Base-by-base conservation (phyloP, 2,329 filamentous ascomycete genomes). In the Fusarium verrucosum region DNA sequence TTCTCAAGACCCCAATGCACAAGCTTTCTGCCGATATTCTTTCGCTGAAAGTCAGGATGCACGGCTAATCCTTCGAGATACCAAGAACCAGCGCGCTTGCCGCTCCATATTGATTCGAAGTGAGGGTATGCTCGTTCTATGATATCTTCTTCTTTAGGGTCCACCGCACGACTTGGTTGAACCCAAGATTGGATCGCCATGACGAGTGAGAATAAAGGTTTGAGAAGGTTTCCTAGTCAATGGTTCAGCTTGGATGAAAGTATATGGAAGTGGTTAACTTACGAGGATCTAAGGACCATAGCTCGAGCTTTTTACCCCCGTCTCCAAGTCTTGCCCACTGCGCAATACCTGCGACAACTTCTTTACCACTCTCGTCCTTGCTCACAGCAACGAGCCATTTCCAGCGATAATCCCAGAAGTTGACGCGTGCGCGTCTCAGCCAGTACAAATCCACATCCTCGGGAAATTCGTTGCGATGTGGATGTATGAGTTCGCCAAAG, bases 1-100 rank as follows among this genome's bases (percentile, higher is more conserved):
- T 71, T 62, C 1, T 77, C 68, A 1, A 82, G 61, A 0, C 81
- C 80, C 78, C 78, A 81, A 20, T 69, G 50, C 11, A 80, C 78
- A 9, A 83, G 72, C 36, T 66, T 65, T 10, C 70, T 71, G 4
- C 79, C 80, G n/a, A 77, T 56, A 5, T 75, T 76, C 30, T 65
- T 65, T 7, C 76, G 72, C 40, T 81, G 78, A 25, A 72, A 74
- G 10, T 74, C 72, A 1, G 80, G 80, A 45, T 77, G 73, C 5
- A 80, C 72, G 17, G 71, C 73, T 8, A 79, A 67, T 4, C 72
- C 49, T 7, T 77, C 72, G 5, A 82, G 72, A 44, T 76, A 78
- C 77, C 76, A 81, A 0, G 65, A 64, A 14, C 68, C 64, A 7
- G 54, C 47, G 16, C 65, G 64, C 17, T 63, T 63, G 19, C 57